A percentile compares a stretch with the other conserved stretches of the same genome.
These are phyloP conservation scores for Cytospora chrysosperma DNA, from an alignment of 2,329 filamentous ascomycete species.

Conservation along the genomic window DNA sequence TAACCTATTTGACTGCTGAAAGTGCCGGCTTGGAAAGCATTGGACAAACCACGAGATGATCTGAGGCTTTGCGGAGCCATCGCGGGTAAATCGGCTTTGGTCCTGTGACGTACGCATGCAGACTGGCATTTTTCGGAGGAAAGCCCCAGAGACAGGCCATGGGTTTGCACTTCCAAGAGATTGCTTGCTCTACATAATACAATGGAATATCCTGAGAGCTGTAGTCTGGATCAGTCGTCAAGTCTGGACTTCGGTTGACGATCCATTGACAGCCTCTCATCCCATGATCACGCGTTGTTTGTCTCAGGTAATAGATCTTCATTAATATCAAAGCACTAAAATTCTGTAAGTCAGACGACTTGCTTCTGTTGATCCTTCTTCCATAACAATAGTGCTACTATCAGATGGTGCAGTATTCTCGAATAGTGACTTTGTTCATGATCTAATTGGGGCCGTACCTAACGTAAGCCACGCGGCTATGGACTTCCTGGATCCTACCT, in stretches of 20 bases:
- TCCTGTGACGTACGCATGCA: neutral
- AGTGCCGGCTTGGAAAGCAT: neutral
- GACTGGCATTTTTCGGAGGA: neutral
- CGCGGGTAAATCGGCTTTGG: neutral
- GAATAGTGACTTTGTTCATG: neutral
- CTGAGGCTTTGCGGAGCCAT: neutral
- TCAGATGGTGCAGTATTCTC: neutral
- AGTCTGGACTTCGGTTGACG: neutral
- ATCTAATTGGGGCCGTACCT: neutral
- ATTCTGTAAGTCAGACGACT: too few relatives aligned
- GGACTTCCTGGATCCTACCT: neutral
- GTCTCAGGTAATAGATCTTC: neutral
- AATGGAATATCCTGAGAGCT: neutral
- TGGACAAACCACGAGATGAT: neutral
- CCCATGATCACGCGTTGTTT: neutral
- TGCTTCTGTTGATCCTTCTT: too few relatives aligned
- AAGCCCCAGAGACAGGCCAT: neutral
- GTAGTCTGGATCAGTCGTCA: neutral
- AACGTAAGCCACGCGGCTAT: neutral
- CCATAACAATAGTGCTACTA: neutral
- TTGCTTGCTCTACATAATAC: neutral
- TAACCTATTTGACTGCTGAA: neutral
- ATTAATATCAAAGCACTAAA: neutral
- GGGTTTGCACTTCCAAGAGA: neutral
- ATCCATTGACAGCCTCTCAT: neutral